phyloP scores from a whole-genome alignment of 148 eudicot species.

The Amaranthus palmeri region DNA sequence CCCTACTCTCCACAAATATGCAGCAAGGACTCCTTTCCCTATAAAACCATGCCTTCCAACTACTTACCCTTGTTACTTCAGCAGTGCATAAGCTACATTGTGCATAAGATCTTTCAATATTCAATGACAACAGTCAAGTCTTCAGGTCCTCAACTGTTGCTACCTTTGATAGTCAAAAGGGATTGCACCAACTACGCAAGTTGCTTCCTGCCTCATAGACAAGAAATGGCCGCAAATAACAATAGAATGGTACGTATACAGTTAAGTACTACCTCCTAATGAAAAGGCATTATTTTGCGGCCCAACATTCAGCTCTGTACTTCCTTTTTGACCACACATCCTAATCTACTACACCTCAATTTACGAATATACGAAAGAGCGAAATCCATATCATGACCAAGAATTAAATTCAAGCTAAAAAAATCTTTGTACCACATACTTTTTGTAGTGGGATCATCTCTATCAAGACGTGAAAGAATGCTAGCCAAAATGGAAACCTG shows the following conservation, averaged over 20 bases:
- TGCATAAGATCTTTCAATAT: too few species aligned
- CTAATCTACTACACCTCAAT: not conserved
- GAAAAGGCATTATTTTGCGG: not conserved
- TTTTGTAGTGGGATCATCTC: conserved; percentile 95
- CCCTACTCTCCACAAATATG: not conserved
- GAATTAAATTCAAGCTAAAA: not conserved
- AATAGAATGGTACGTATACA: not conserved
- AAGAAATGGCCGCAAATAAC: not conserved
- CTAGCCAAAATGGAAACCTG: conserved; percentile 99
- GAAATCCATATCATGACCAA: not conserved
- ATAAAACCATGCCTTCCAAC: not conserved
- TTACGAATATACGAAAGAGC: not conserved
- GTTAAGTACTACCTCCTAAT: not conserved
- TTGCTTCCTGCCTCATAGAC: not conserved
- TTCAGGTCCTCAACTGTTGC: not conserved
- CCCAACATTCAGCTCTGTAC: not conserved
- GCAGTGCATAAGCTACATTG: too few species aligned
- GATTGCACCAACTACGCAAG: not conserved
- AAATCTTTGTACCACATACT: conserved; percentile 46
- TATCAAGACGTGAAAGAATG: conserved; percentile 93
- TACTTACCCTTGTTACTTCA: too few species aligned
- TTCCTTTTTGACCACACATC: too few species aligned
- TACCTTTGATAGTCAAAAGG: not conserved
- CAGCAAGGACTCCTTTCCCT: not conserved
- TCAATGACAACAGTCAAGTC: not conserved